Percentiles rank a stretch among this genome's conserved stretches.
These are phyloP conservation scores for Blastobotrys aristatus DNA, from an alignment of 1,139 yeast species.

Conservation along the genomic window DNA sequence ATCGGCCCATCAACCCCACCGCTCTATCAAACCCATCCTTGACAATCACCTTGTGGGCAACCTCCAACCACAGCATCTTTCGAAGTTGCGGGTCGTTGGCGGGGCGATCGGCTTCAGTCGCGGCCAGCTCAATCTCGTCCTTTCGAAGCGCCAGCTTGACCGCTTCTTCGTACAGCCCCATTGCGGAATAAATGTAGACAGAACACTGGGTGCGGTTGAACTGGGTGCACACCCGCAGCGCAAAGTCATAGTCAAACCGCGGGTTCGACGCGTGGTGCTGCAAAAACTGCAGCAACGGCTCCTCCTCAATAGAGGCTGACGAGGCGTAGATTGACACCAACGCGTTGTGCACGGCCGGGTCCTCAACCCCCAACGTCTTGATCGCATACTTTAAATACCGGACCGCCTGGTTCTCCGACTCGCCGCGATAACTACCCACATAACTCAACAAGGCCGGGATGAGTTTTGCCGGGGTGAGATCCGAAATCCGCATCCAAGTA, in stretches of 20 bases:
- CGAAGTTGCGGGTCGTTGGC: slow-evolving; percentile 46
- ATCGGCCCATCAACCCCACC: slow-evolving; percentile 42
- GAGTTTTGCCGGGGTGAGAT: slow-evolving; percentile 53
- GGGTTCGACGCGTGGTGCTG: slow-evolving; percentile 34
- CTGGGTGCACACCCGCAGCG: slow-evolving; percentile 66
- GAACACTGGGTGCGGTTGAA: slow-evolving; percentile 59
- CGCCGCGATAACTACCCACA: slow-evolving; percentile 41
- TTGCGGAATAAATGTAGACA: slow-evolving; percentile 60
- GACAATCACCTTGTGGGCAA: slow-evolving; percentile 57
- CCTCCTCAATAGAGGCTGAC: slow-evolving; percentile 41
- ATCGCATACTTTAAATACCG: slow-evolving; percentile 60
- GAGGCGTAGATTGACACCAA: slow-evolving; percentile 67
- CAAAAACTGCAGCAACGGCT: slow-evolving; percentile 46
- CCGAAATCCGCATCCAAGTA: slow-evolving; percentile 62
- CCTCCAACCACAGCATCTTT: slow-evolving; percentile 69
- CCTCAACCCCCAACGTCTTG: slow-evolving; percentile 45
- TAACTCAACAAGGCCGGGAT: slow-evolving; percentile 74
- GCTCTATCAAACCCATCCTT: slow-evolving; percentile 30
- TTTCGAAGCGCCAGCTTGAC: slow-evolving; percentile 64
- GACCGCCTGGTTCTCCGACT: slow-evolving; percentile 53
- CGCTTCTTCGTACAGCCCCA: slow-evolving; percentile 76
- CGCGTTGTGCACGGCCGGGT: slow-evolving; percentile 60
- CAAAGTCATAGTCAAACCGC: slow-evolving; percentile 57
- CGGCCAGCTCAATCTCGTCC: slow-evolving; percentile 58
- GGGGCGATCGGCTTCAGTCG: slow-evolving; percentile 50